Base-by-base conservation (phyloP, 106 monocot species). In the Apostasia ramifera region DNA sequence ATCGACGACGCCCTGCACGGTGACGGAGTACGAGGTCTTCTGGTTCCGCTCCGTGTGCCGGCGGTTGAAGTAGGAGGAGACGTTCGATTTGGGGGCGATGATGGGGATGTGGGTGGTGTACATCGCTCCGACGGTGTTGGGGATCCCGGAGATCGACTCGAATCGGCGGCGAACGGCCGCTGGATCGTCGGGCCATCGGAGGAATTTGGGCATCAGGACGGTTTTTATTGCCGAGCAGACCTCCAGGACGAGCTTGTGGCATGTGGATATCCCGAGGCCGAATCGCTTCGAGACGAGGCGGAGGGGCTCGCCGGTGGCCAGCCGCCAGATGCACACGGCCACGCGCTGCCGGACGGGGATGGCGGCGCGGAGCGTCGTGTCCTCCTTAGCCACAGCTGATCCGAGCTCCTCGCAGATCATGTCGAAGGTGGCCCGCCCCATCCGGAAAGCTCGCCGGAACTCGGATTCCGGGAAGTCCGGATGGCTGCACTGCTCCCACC, bases 251-350 rank as follows among this genome's bases (percentile, higher is more conserved):
- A 95, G 88, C 74, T 95, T 95, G 68, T 95, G 95, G 80, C 95
- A 95, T 50, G 95, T 95, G 67, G 95, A 95, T 81, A 95, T 95
- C 41, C 95, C 95, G 52, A 95, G 91, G 42, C 84, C 88, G 78
- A 88, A 88, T 11, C 88, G 81, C 74, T 85, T 88, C 8, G 84
- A 84, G 10, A 88, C 88, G 5, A 84, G 64, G 3, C 88, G 76
- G 63, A 88, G 79, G 12, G 88, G 88, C 63, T 88, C 88, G 13
- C 88, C 88, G 40, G 88, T 88, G 45, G 88, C 88, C 2, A 84
- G 79, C 8, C 88, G 79, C 79, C 79, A 84, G 57, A 88, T 47
- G 73, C 84, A 84, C 47, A 88, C 88, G 1, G 88, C 88, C 4
- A 88, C 84, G 41, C 88, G 88, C 71, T 85, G 81, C 2, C 79